These are phyloP conservation scores for Strobilomyces dryophilus DNA, from an alignment of 768 basidiomycete genomes.

Conservation along the genomic window DNA sequence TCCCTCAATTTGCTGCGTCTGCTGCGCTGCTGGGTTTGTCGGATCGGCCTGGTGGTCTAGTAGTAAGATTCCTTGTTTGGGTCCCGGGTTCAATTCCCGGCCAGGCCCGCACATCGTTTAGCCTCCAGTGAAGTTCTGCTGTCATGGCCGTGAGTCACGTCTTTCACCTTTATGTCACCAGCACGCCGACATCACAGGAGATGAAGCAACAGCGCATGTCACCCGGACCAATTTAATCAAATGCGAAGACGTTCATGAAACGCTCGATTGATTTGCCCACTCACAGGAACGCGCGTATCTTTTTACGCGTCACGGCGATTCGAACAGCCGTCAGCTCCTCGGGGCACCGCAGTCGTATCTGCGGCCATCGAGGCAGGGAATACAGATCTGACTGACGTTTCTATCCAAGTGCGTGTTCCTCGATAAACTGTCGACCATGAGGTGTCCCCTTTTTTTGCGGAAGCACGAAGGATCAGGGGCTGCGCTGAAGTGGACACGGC, in stretches of 20 bases:
- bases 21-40: no score
- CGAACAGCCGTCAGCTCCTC: slow-evolving; percentile 39
- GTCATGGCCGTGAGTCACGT: not conserved
- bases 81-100: slow-evolving; percentile 82
- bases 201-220: slow-evolving; percentile 26
- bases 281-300: slow-evolving; percentile 20
- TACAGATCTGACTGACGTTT: slow-evolving; percentile 22
- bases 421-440: not conserved
- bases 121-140: not conserved
- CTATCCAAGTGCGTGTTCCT: slow-evolving; percentile 12
- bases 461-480: slow-evolving; percentile 14
- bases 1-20: no score
- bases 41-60: slow-evolving; percentile 57
- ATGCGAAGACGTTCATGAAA: slow-evolving; percentile 8
- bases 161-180: not conserved
- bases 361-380: slow-evolving; percentile 33
- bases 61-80: slow-evolving; percentile 67
- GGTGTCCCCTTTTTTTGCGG: slow-evolving; percentile 7
- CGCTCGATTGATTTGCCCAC: slow-evolving; percentile 22
- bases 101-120: slow-evolving; percentile 44
- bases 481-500: slow-evolving; percentile 2
- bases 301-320: slow-evolving; percentile 40
- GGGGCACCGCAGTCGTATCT: slow-evolving; percentile 26
- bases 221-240: slow-evolving; percentile 3
- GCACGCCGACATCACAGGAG: slow-evolving; percentile 31